Conservation (phyloP, 345 rosid species). For the Acer yangbiense region DNA sequence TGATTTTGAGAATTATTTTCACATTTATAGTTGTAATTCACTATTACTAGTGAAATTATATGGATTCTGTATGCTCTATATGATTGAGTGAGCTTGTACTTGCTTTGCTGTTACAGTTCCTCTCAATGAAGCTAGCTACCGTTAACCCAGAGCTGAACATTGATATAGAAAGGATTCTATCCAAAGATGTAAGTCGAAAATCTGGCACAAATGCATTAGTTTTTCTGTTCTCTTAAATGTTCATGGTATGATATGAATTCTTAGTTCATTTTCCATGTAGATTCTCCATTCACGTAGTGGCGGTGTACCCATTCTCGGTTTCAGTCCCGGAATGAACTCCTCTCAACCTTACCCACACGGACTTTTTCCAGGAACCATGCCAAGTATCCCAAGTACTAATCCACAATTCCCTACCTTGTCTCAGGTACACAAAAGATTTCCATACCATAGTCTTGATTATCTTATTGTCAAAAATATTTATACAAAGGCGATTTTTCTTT, state of each 20-base stretch:
- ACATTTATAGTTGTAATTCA: background rate
- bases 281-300: conserved; percentile 61
- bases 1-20: conserved; percentile 1
- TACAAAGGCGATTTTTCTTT: background rate
- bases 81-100: background rate
- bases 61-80: background rate
- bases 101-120: conserved; percentile 55
- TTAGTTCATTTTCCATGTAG: conserved; percentile 36
- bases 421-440: conserved; percentile 47
- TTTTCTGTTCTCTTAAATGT: conserved; percentile 5
- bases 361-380: conserved; percentile 50
- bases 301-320: conserved; percentile 46
- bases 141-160: conserved; percentile 78
- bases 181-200: conserved; percentile 75
- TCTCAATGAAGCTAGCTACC: conserved; percentile 97
- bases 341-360: conserved; percentile 43
- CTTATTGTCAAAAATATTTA: conserved; percentile 3
- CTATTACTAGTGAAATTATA: background rate
- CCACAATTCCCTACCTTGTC: conserved; percentile 61
- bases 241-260: conserved; percentile 15
- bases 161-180: conserved; percentile 70
- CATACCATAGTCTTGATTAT: background rate
- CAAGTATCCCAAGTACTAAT: conserved; percentile 47
- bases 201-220: conserved; percentile 4
- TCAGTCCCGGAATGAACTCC: conserved; percentile 45